A percentile compares a stretch with the other conserved stretches of the same genome.
Conservation (phyloP, 495 filamentous ascomycete species). For the Hypoxylon lienhwacheense region DNA sequence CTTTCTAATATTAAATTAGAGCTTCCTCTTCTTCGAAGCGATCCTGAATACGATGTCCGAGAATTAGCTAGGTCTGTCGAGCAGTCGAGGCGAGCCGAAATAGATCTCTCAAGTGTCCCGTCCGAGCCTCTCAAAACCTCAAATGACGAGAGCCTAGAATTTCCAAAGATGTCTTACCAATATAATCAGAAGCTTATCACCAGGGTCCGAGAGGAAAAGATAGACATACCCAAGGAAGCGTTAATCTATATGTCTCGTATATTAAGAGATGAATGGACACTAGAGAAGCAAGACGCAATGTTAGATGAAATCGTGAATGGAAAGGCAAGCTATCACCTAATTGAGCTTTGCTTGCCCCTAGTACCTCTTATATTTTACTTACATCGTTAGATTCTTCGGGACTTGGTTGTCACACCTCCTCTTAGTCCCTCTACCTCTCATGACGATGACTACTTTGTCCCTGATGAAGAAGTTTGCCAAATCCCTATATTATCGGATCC, state of each 20-base stretch:
- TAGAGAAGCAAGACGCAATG: constrained; percentile 40
- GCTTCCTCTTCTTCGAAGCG: constrained; percentile 51
- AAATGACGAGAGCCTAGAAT: constrained; percentile 54
- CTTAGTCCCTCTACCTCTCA: constrained; percentile 55
- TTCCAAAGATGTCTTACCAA: constrained; percentile 41
- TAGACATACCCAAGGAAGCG: constrained; percentile 46
- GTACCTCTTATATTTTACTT: constrained; percentile 1
- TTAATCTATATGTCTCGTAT: constrained; percentile 44
- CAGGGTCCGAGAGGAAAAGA: constrained; percentile 45
- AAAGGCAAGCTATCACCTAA: constrained; percentile 38
- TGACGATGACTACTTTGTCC: constrained; percentile 46
- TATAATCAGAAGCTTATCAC: constrained; percentile 33
- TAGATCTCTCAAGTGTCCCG: constrained; percentile 49
- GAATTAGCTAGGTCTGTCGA: constrained; percentile 40
- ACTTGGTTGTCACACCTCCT: constrained; percentile 56
- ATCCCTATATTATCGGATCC: constrained; percentile 58
- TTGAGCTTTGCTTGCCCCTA: background rate
- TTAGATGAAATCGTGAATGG: constrained; percentile 36
- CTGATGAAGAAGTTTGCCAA: constrained; percentile 50
- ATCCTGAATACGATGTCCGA: constrained; percentile 51
- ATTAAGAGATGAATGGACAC: constrained; percentile 45
- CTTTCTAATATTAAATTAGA: constrained; percentile 52
- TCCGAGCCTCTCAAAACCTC: constrained; percentile 49
- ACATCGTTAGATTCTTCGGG: constrained; percentile 4
- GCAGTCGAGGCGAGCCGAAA: constrained; percentile 33